phyloP scores from a whole-genome alignment of 2,329 filamentous ascomycete species.

The Botrytis tulipae region DNA sequence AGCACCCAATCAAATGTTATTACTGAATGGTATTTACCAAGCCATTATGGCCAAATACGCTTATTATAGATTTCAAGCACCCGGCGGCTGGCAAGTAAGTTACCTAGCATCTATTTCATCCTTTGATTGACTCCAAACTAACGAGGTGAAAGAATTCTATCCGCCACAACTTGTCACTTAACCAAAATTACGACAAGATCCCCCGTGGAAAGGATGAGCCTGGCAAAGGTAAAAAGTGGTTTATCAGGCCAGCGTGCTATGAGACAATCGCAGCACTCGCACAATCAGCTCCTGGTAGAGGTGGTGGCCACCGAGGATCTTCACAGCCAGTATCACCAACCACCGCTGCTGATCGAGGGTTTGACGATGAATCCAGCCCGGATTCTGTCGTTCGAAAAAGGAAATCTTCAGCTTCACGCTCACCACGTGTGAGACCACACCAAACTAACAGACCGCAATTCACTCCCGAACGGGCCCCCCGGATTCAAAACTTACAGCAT shows the following conservation, averaged over 20 bases:
- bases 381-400: conserved; percentile 56
- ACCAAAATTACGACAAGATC: conserved; percentile 92
- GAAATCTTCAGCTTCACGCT: conserved; percentile 51
- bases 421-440: conserved; percentile 54
- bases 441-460: conserved; percentile 47
- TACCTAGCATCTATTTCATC: not conserved
- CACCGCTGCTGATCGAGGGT: conserved; percentile 55
- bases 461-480: conserved; percentile 56
- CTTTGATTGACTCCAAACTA: not conserved
- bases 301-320: conserved; percentile 64
- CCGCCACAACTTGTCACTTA: conserved; percentile 90
- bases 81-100: conserved; percentile 84
- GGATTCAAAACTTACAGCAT: conserved; percentile 34
- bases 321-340: conserved; percentile 68
- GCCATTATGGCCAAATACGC: conserved; percentile 90
- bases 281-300: conserved; percentile 49
- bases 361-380: conserved; percentile 51
- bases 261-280: conserved; percentile 63
- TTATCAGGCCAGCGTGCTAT: conserved; percentile 77
- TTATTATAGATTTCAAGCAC: conserved; percentile 77
- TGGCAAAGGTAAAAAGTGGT: conserved; percentile 99
- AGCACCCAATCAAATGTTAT: conserved; percentile 82
- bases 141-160: conserved; percentile 72
- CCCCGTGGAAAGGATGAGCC: conserved; percentile 91
- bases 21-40: conserved; percentile 87